Base-by-base conservation (phyloP, 345 rosid species). In the Mercurialis annua region DNA sequence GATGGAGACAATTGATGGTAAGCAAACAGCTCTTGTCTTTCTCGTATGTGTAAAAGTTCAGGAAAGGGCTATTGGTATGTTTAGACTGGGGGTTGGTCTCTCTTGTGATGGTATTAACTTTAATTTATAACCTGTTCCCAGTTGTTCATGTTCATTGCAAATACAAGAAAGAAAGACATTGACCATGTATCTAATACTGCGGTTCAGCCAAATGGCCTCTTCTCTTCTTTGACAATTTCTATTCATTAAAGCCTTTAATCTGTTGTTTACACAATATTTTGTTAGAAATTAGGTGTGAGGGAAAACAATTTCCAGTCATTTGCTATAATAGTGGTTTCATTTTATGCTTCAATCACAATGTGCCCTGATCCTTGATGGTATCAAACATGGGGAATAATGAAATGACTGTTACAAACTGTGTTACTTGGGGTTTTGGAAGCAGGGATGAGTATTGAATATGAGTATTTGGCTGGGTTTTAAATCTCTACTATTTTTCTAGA, bases 1-100 rank as follows among this genome's bases (percentile, higher is more conserved):
- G 58, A 78, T 86, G 73, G 98, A 93, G 85, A 87, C 94, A 17
- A 75, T 93, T 68, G 92, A 93, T 63, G 66, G 97, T 93, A 87
- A 82, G 86, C 40, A 52, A 50, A 65, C 33, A 24, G 51, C 33
- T 59, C 29, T 38, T 69, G 21, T 33, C 1, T 10, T 33, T 48
- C 34, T 26, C 24, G 2, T 50, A 9, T 24, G 42, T 30, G 38
- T 30, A 20, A 29, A 30, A n/a, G 20, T 16, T 7, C 6, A 17
- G 51, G 51, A 31, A 29, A 21, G 36, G 23, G 24, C 17, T 1
- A 36, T 34, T 4, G 40, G 40, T 34, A 34, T 15, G 34, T 2
- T 29, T 20, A 29, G 38, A 27, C 16, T 5, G n/a, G 60, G n/a
- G 5, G 31, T 17, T 29, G 4, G 44, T 1, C 1, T 16, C n/a